Conservation (phyloP, 106 monocot genomes). For the Phalaenopsis equestris region DNA sequence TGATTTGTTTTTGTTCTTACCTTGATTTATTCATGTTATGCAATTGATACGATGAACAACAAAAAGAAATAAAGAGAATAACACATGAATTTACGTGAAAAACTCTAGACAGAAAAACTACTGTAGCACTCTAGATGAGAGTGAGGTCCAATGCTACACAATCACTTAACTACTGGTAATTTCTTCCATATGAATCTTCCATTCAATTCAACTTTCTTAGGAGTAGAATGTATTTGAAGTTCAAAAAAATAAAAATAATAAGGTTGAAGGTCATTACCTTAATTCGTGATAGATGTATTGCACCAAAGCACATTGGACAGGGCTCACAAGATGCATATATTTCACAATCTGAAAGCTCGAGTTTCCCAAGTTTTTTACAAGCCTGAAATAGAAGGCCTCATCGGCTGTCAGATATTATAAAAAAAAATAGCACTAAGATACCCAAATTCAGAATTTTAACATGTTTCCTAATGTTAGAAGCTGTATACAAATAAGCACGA, state of each 20-base stretch:
- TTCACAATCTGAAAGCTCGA: conserved; percentile 82
- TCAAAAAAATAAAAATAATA: background rate
- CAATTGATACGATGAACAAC: too few species aligned
- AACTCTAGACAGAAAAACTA: too few species aligned
- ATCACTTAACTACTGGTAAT: background rate
- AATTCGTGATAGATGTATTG: conserved; percentile 78
- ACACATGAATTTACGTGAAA: too few species aligned
- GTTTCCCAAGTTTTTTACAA: conserved; percentile 77
- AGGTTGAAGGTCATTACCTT: conserved; percentile 29
- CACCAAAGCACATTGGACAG: conserved; percentile 92
- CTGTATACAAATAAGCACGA: background rate
- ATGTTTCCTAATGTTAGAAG: background rate
- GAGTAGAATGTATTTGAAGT: background rate
- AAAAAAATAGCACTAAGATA: background rate
- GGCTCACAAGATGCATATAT: conserved; percentile 91
- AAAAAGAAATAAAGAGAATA: too few species aligned
- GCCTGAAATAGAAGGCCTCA: conserved; percentile 29
- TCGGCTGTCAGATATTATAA: background rate
- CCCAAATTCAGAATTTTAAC: background rate
- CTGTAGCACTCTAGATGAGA: background rate
- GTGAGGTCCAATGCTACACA: background rate
- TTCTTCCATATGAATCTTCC: background rate
- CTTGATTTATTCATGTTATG: too few species aligned
- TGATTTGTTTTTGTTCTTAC: too few species aligned
- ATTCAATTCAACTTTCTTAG: background rate